phyloP scores from a whole-genome alignment of 2,329 filamentous ascomycete species.

The Canariomyces notabilis region DNA sequence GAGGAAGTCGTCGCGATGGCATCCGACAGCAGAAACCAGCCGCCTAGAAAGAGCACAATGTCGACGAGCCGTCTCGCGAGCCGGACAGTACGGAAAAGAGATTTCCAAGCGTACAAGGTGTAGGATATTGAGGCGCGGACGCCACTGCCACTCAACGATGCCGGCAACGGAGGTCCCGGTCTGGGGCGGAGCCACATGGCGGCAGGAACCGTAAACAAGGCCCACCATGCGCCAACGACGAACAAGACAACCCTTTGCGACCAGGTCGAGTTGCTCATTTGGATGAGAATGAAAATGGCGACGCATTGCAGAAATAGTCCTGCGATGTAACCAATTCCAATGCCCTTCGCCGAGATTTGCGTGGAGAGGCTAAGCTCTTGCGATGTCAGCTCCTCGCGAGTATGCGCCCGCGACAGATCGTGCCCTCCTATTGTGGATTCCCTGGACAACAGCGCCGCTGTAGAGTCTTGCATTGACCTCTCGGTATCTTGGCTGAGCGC shows the following conservation, averaged over 20 bases:
- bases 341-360: constrained; percentile 84
- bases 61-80: constrained; percentile 69
- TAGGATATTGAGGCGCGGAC: constrained; percentile 60
- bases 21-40: constrained; percentile 93
- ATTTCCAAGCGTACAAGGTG: constrained; percentile 78
- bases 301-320: constrained; percentile 79
- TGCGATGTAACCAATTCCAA: constrained; percentile 89
- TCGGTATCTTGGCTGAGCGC: constrained; percentile 28
- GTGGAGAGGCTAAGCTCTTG: constrained; percentile 77
- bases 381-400: constrained; percentile 50
- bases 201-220: constrained; percentile 81
- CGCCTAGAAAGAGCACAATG: constrained; percentile 72
- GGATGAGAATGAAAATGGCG: constrained; percentile 70
- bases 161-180: constrained; percentile 74
- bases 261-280: constrained; percentile 72
- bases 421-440: constrained; percentile 29
- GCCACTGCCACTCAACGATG: constrained; percentile 33
- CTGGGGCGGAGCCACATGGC: constrained; percentile 82
- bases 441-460: constrained; percentile 42
- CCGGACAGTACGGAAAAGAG: constrained; percentile 72
- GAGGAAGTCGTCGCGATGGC: constrained; percentile 91
- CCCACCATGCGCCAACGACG: constrained; percentile 88
- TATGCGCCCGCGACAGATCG: constrained; percentile 36
- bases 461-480: constrained; percentile 37
- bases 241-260: constrained; percentile 83